Base-by-base conservation (phyloP, 2,329 filamentous ascomycete species). In the Diplodia sapinea region DNA sequence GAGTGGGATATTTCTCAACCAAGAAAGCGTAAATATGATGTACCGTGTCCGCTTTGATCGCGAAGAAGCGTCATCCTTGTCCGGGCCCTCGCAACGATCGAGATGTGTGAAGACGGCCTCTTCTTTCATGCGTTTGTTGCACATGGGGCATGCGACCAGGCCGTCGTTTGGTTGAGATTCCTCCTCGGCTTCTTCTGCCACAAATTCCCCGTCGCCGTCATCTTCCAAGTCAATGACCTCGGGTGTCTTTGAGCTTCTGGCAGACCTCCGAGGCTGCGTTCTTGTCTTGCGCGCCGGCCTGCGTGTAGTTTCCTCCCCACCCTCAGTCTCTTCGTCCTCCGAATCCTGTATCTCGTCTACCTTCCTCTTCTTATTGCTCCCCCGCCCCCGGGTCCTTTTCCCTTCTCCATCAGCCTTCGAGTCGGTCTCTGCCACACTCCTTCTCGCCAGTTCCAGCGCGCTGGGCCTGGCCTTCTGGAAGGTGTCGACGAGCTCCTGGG, bases 101-200 rank as follows among this genome's bases (percentile, higher is more conserved):
- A 98, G 81, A 79, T 98, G 95, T n/a, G 83, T 79, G 73, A 92
- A 93, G 4, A 98, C 92, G 66, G 85, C 84, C 71, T 86, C 86
- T 62, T 89, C 86, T 77, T 95, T 96, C 90, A 98, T 96, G 62
- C 88, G 86, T 72, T 82, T 85, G 61, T 83, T 82, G 76, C 95
- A 99, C 20, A 94, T 90, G 0, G 95, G 95, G 76, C 95, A 99
- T 50, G 87, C 84, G 1, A 94, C 91, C 15, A 95, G 82, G 3
- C 92, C 93, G 72, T 95, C 91, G 33, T 91, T 88, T 83, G 75
- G 71, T 17, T 69, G 69, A 56, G 77, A 74, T 11, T 77, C 76
- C 49, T 78, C 77, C 31, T 82, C 78, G 29, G 78, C 79, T 23
- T 79, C 79, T 33, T 77, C 75, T 31, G 33, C 33, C 12, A 79